Percentiles rank a stretch among this genome's conserved stretches.
phyloP scores from a whole-genome alignment of 345 rosid species.

The Kernera saxatilis region DNA sequence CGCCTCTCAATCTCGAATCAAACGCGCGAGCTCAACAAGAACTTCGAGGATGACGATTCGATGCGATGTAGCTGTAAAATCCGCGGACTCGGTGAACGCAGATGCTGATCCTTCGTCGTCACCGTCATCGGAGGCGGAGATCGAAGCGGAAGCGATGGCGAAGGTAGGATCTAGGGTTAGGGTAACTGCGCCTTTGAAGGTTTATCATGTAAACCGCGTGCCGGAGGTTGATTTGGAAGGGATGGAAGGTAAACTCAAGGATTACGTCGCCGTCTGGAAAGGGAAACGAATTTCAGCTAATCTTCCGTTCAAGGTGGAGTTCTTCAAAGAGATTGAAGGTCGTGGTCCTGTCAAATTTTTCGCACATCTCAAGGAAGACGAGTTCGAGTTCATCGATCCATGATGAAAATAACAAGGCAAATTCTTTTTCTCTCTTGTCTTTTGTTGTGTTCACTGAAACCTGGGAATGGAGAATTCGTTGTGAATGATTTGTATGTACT shows the following conservation, averaged over 20 bases:
- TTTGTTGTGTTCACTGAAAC: background rate
- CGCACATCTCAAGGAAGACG: slow-evolving; percentile 78
- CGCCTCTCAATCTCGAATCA: slow-evolving; percentile 2
- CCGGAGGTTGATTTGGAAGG: slow-evolving; percentile 68
- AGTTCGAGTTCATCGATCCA: slow-evolving; percentile 57
- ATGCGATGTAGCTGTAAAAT: slow-evolving; percentile 37
- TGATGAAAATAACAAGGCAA: slow-evolving; percentile 10
- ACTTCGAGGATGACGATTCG: slow-evolving; percentile 13
- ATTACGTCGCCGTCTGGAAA: slow-evolving; percentile 59
- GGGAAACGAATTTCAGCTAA: slow-evolving; percentile 78
- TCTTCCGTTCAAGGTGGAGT: slow-evolving; percentile 71
- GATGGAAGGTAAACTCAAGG: slow-evolving; percentile 73
- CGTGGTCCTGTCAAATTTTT: slow-evolving; percentile 69
- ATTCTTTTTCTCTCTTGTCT: background rate
- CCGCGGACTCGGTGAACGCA: slow-evolving; percentile 20
- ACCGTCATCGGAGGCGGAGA: slow-evolving; percentile 21
- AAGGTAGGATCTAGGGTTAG: slow-evolving; percentile 58
- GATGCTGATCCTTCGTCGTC: slow-evolving; percentile 23
- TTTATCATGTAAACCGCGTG: slow-evolving; percentile 75
- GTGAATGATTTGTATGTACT: slow-evolving; percentile 6
- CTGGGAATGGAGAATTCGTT: slow-evolving; percentile 12
- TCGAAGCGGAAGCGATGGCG: slow-evolving; percentile 23
- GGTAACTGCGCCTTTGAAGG: slow-evolving; percentile 71
- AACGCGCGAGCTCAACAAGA: slow-evolving; percentile 5
- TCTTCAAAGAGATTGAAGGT: slow-evolving; percentile 50